phyloP scores from a whole-genome alignment of 192 early-diverging fungal species.

The Blastocladiella britannica region DNA sequence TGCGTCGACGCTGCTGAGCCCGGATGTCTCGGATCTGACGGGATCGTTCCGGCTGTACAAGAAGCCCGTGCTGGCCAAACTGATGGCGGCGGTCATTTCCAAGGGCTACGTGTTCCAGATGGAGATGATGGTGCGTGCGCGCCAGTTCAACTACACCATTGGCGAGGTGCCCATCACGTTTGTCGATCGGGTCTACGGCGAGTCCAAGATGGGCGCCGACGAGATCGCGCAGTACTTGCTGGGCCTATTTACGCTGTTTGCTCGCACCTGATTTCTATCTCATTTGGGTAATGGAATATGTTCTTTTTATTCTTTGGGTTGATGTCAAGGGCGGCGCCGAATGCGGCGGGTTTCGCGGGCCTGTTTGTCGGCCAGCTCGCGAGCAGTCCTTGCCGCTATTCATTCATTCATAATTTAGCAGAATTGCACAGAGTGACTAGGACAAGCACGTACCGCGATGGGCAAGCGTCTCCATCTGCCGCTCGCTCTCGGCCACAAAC shows the following conservation, averaged over 20 bases:
- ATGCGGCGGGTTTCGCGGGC: too few species aligned
- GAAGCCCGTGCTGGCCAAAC: conserved; percentile 59
- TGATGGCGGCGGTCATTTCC: conserved; percentile 74
- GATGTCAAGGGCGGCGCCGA: too few species aligned
- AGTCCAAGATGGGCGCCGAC: conserved; percentile 81
- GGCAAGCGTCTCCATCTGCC: too few species aligned
- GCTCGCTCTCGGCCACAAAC: too few species aligned
- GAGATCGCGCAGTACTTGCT: conserved; percentile 87
- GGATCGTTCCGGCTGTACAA: conserved; percentile 93
- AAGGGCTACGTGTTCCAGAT: conserved; percentile 99
- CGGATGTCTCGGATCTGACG: conserved; percentile 81
- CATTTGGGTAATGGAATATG: neutral
- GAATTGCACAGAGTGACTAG: too few species aligned
- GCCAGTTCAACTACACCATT: conserved; percentile 68
- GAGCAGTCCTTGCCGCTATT: too few species aligned
- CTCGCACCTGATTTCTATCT: conserved; percentile 23
- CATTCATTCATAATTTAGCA: too few species aligned
- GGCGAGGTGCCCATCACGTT: conserved; percentile 94
- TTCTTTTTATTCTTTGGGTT: neutral
- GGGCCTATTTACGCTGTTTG: conserved; percentile 67
- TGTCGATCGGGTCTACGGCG: conserved; percentile 94
- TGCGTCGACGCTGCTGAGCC: conserved; percentile 65
- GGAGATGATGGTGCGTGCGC: conserved; percentile 98
- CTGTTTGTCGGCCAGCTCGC: too few species aligned
- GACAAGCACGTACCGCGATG: too few species aligned